Conservation (phyloP, 2,329 filamentous ascomycete species). For the Claviceps cyperi region DNA sequence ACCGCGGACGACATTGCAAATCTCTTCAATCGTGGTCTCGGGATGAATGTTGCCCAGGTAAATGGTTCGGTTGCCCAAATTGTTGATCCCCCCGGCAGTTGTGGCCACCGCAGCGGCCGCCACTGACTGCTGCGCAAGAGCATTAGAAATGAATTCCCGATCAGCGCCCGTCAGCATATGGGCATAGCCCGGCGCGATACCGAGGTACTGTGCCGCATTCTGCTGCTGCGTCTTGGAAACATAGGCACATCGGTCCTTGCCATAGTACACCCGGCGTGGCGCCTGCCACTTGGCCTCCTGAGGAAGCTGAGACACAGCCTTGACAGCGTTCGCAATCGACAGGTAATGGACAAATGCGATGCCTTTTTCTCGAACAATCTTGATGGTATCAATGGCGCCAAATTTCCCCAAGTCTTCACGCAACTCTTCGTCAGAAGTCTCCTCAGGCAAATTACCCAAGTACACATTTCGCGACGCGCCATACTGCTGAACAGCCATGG, state of each 20-base stretch:
- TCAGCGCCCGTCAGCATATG: conserved; percentile 94
- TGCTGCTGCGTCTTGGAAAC: conserved; percentile 99
- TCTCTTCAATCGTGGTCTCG: conserved; percentile 97
- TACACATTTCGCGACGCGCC: conserved; percentile 96
- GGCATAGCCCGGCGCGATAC: conserved; percentile 90
- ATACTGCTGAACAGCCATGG: conserved; percentile 93
- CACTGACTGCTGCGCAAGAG: conserved; percentile 91
- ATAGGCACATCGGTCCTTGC: conserved; percentile 95
- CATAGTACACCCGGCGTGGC: conserved; percentile 91
- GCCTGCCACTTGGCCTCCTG: conserved; percentile 96
- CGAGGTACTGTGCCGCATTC: conserved; percentile 94
- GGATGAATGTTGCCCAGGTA: conserved; percentile 98
- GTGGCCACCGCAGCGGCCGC: conserved; percentile 93
- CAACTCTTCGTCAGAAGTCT: conserved; percentile 79
- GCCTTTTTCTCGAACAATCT: conserved; percentile 93
- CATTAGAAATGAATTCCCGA: conserved; percentile 90
- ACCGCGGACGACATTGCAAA: conserved; percentile 95
- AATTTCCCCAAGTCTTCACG: conserved; percentile 94
- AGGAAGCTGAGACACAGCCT: conserved; percentile 89
- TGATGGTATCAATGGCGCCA: conserved; percentile 90
- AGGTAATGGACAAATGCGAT: conserved; percentile 97
- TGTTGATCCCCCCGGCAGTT: conserved; percentile 91
- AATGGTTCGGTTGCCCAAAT: conserved; percentile 91
- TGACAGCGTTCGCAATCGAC: conserved; percentile 95
- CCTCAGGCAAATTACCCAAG: conserved; percentile 81